phyloP scores from a whole-genome alignment of 148 eudicot genomes.

The Hydrangea macrophylla region DNA sequence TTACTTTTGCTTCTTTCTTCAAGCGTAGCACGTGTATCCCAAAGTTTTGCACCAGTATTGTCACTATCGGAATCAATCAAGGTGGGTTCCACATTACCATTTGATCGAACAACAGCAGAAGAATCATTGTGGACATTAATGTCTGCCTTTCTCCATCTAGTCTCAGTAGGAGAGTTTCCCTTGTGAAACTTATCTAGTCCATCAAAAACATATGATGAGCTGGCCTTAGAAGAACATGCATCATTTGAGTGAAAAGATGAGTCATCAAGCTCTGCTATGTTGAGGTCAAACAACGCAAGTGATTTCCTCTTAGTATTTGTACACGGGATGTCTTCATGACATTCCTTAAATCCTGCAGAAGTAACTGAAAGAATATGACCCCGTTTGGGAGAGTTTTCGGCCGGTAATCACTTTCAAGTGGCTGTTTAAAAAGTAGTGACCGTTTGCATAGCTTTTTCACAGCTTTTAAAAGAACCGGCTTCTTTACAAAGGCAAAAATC shows the following conservation, averaged over 20 bases:
- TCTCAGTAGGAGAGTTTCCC: constrained; percentile 3
- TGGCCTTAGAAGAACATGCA: constrained; percentile 19
- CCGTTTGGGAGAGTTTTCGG: no score
- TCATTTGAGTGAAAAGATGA: constrained; percentile 24
- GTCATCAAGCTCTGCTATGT: constrained; percentile 37
- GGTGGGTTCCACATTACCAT: constrained; percentile 6
- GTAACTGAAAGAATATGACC: background rate
- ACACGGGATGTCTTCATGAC: constrained; percentile 7
- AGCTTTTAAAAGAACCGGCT: no score
- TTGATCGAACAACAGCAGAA: constrained; percentile 10
- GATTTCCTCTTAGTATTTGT: constrained; percentile 13
- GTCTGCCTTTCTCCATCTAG: constrained; percentile 15
- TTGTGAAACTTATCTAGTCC: constrained; percentile 3
- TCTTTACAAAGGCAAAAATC: no score
- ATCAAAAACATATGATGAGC: constrained; percentile 18
- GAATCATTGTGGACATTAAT: background rate
- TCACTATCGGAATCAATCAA: constrained; percentile 5
- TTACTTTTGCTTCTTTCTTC: constrained; percentile 13
- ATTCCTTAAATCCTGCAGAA: constrained; percentile 35
- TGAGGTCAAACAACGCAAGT: constrained; percentile 47
- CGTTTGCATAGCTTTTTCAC: no score
- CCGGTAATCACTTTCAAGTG: no score
- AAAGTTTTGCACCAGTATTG: constrained; percentile 1
- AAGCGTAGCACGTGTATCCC: constrained; percentile 2
- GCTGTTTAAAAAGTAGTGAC: no score